Base-by-base conservation (phyloP, 257 asterid genomes). In the Nicotiana obtusifolia region DNA sequence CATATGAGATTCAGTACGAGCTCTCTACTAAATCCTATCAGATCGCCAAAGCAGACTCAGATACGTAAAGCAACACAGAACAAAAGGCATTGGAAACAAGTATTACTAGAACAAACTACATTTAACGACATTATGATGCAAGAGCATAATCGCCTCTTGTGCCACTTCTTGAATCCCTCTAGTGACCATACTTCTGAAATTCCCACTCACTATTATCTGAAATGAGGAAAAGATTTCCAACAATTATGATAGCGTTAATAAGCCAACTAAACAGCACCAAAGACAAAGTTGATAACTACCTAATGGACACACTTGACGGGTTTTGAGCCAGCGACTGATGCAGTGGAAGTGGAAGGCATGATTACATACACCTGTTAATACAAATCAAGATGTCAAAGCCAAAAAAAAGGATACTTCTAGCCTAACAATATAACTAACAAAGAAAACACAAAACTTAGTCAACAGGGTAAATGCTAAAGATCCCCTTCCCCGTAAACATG, bases 321-420 rank as follows among this genome's bases (percentile, higher is more conserved):
- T 82, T 52, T 82, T 82, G 81, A 82, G 85, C 82, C 82, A 76
- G 60, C 69, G 41, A 30, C 82, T 49, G 49, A 75, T 82, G 67
- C 85, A 82, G 41, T 76, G 85, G 44, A 82, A 82, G 65, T 76
- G 85, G 67, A 82, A 82, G 52, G 85, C 84, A 75, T 82, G 84
- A 10, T 80, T 80, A 30, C 83, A 80, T 20, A 71, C 78, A 71
- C 78, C 78, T 44, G 78, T 16, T 71, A 80, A 49, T 35, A 26
- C 13, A 10, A 60, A 64, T 35, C 15, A 60, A 60, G 31, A 59
- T 19, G 28, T 30, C 61, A 16, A 56, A 49, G 17, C 53, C 10
- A 19, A 4, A 66, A 67, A 62, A 30, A 57, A 57, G 4, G 4
- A 56, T 5, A 57, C 10, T 19, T 19, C 24, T 57, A 7, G 5